Base-by-base conservation (phyloP, 176 grass and related monocot genomes). In the Lolium multiflorum region DNA sequence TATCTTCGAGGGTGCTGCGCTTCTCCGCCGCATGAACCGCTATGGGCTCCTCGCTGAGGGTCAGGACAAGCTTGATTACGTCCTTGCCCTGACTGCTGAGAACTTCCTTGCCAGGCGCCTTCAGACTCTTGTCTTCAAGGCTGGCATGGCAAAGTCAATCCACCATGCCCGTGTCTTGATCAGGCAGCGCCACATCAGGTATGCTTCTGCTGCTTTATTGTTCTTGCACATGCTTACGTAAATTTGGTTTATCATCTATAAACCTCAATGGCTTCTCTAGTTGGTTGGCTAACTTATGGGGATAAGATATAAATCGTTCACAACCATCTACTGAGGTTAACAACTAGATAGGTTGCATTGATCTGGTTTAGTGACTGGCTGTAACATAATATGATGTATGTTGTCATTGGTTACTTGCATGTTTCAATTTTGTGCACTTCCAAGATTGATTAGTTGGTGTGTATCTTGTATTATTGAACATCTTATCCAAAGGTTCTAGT, bases 111-210 rank as follows among this genome's bases (percentile, higher is more conserved):
- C 87, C 49, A 91, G 92, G 84, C 87, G 84, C 4, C 92, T 91
- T 77, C 92, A 94, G 81, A 94, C 87, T 14, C 92, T 89, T 11
- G 92, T 94, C 81, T 94, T 94, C 81, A 94, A 94, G 92, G 84
- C 92, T 87, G 92, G 92, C 15, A 94, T 91, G 92, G 92, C 89
- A 3, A 94, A 94, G 77, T 94, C 92, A 43, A 94, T 91, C 79
- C 92, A 91, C 84, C 92, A 94, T 85, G 89, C 92, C 11, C 84
- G 92, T 65, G 89, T 94, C 49, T 80, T 91, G 65, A 94, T 94
- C 84, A 94, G 87, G 89, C 92, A 94, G n/a, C 92, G 89, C 31
- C 92, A 91, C 22, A 91, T 94, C 81, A 91, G 92, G 92, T 94
- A 67, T 85, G 21, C 11, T 47, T 84, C 24, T 17, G 4, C 24